Base-by-base conservation (phyloP, 306 rosid species). In the Acacia melanoxylon region DNA sequence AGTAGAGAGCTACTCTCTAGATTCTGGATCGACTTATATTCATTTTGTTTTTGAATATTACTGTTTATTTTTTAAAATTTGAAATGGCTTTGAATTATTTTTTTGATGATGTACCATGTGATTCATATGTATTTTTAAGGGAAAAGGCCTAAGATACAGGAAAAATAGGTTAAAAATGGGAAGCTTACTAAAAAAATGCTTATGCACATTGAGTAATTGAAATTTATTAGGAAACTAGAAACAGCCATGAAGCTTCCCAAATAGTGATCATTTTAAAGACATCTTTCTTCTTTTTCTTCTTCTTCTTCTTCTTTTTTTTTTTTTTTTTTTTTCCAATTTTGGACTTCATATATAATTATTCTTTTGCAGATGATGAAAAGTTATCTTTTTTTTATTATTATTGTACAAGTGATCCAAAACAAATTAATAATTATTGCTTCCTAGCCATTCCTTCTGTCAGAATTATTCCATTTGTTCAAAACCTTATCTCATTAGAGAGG, bases 161-260 rank as follows among this genome's bases (percentile, higher is more conserved):
- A 51, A 49, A 78, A 63, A 40, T 46, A 27, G 19, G 33, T 72
- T 48, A 72, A 16, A 31, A 46, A 24, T 61, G 29, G 73, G 59
- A 76, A 31, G 51, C 27, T 45, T 59, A 48, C 14, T 71, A 69
- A 83, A 45, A 41, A 22, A 45, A 44, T 78, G 83, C 79, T 65
- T 73, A 72, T 73, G 79, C 76, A 29, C 22, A 40, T 52, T 65
- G 66, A 65, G n/a, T 72, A 61, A 12, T 25, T 61, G 67, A 61
- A 24, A 11, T 48, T 25, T 45, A 75, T 54, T 82, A 31, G 67
- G 78, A 48, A 63, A 51, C 69, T 62, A 72, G 35, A 41, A 41
- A 49, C 79, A 78, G 48, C 73, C 40, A 4, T 70, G 68, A 59
- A 31, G 41, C 74, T 82, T 46, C 40, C 59, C 10, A 82, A 69